phyloP scores from a whole-genome alignment of 495 filamentous ascomycete genomes.

The Emericellopsis terricola region DNA sequence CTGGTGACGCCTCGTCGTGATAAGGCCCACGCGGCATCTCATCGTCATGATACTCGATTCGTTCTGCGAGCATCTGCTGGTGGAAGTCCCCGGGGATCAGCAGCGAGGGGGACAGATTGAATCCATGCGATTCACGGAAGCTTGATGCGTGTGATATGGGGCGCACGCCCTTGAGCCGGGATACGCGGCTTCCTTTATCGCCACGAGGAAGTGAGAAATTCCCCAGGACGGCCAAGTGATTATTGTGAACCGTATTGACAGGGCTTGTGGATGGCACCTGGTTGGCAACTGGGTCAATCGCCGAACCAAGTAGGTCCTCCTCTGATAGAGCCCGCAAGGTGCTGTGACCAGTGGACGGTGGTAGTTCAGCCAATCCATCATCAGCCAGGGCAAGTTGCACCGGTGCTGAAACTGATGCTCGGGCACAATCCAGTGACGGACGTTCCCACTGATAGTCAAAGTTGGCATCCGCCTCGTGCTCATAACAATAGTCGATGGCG shows the following conservation, averaged over 20 bases:
- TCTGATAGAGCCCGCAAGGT: too few relatives aligned
- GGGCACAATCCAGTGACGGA: slow-evolving; percentile 22
- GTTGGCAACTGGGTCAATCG: slow-evolving; percentile 26
- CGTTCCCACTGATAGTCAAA: slow-evolving; percentile 81
- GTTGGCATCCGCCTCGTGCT: slow-evolving; percentile 74
- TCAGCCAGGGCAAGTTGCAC: slow-evolving; percentile 10
- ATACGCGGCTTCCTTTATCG: not conserved
- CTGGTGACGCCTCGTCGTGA: slow-evolving; percentile 11
- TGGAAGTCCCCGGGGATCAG: slow-evolving; percentile 33
- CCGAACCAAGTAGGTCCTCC: too few relatives aligned
- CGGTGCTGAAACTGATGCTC: slow-evolving; percentile 9
- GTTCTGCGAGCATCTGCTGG: slow-evolving; percentile 22
- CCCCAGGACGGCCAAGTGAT: slow-evolving; percentile 1
- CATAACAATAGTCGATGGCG: slow-evolving; percentile 88
- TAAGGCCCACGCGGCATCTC: slow-evolving; percentile 15
- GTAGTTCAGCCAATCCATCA: slow-evolving; percentile 9
- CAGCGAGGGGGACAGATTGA: slow-evolving; percentile 33
- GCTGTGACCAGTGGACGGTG: slow-evolving; percentile 16
- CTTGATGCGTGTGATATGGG: slow-evolving; percentile 24
- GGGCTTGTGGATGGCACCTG: slow-evolving; percentile 19
- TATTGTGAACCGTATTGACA: slow-evolving; percentile 26
- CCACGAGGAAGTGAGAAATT: slow-evolving; percentile 3
- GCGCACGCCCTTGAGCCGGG: slow-evolving; percentile 3
- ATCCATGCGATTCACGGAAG: slow-evolving; percentile 36
- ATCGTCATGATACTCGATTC: slow-evolving; percentile 10